Conservation (phyloP, 352 stramenopile species). For the Phytophthora palmivora region DNA sequence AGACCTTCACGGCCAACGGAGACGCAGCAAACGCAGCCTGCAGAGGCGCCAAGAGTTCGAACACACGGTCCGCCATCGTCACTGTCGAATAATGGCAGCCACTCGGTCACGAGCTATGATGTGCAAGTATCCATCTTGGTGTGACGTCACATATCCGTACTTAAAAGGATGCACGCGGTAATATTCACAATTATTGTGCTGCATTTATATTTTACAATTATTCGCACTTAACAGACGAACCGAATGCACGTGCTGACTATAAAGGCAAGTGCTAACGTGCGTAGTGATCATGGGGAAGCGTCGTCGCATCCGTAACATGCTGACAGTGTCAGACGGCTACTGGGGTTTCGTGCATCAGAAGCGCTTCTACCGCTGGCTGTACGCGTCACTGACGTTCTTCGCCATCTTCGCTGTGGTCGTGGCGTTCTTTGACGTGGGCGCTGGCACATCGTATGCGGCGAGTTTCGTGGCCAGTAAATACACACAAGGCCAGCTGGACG, state of each 20-base stretch:
- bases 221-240: neutral
- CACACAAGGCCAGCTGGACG: slow-evolving; percentile 64
- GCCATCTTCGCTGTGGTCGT: slow-evolving; percentile 80
- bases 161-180: neutral
- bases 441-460: slow-evolving; percentile 55
- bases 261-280: neutral
- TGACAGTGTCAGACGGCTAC: slow-evolving; percentile 78
- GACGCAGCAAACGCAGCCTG: slow-evolving; percentile 40
- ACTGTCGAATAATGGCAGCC: slow-evolving; percentile 22
- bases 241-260: slow-evolving; percentile 10
- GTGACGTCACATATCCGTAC: slow-evolving; percentile 25
- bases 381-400: slow-evolving; percentile 78
- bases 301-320: slow-evolving; percentile 69
- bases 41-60: slow-evolving; percentile 37
- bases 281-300: slow-evolving; percentile 60
- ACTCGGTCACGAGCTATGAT: slow-evolving; percentile 6
- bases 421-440: slow-evolving; percentile 74
- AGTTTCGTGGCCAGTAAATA: slow-evolving; percentile 61
- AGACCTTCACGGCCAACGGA: slow-evolving; percentile 53
- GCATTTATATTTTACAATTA: neutral
- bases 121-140: slow-evolving; percentile 1
- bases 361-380: slow-evolving; percentile 77
- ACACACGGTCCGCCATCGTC: slow-evolving; percentile 36
- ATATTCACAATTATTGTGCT: no score
- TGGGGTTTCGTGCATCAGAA: slow-evolving; percentile 81